Evolutionary conservation across 2,329 filamentous ascomycete species (phyloP).

Genomic region (Aureobasidium sp.): DNA sequence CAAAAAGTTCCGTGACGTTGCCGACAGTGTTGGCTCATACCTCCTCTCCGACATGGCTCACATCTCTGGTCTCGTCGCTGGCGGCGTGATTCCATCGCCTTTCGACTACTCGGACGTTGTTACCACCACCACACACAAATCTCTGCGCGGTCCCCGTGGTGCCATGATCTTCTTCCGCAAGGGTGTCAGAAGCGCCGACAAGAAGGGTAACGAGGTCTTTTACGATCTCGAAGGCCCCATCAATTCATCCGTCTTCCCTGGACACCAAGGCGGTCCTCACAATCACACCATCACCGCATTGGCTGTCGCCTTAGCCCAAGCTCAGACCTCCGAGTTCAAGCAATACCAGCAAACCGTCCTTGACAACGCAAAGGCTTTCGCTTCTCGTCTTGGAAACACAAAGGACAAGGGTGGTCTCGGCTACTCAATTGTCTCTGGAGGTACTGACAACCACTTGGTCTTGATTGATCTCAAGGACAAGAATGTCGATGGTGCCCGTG

Average conservation of each 20-base stretch:
- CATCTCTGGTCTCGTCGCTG: constrained; percentile 91
- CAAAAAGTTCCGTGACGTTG: constrained; percentile 88
- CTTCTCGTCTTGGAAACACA: constrained; percentile 50
- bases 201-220: constrained; percentile 76
- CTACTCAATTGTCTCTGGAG: constrained; percentile 90
- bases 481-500: constrained; percentile 64
- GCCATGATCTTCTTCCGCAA: constrained; percentile 99
- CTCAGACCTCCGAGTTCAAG: constrained; percentile 81
- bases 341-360: constrained; percentile 89
- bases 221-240: constrained; percentile 95
- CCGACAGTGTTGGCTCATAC: constrained; percentile 88
- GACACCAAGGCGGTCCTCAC: constrained; percentile 96
- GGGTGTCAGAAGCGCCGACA: constrained; percentile 80
- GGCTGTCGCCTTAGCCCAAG: constrained; percentile 90
- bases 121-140: constrained; percentile 99
- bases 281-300: constrained; percentile 99
- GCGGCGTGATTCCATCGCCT: constrained; percentile 85
- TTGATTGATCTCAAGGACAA: constrained; percentile 88
- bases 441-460: constrained; percentile 97
- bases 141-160: constrained; percentile 88
- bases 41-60: constrained; percentile 97
- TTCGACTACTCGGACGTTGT: constrained; percentile 92
- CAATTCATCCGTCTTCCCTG: constrained; percentile 98
- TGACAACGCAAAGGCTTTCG: constrained; percentile 85
- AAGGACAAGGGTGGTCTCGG: constrained; percentile 57